Evolutionary conservation across 305 asterid species (phyloP), one percentile per base, ranked within the genome.

Genomic region (Rubia tinctorum): DNA sequence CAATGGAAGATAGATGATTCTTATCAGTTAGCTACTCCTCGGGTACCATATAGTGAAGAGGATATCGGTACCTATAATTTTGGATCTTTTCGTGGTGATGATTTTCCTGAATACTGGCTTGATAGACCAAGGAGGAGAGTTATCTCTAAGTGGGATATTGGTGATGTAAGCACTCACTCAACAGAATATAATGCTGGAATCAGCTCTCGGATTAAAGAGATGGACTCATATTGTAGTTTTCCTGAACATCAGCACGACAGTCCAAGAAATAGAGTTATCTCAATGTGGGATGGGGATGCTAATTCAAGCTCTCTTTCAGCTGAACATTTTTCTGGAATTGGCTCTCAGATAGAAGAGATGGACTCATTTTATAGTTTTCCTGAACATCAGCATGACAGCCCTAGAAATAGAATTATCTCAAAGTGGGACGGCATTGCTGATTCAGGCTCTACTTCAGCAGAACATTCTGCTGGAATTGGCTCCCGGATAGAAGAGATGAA

Each of bases 41-140:
- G 80, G 61, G 73, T 82, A 78, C 67, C 82, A 22, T 75, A 82
- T 76, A 73, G 72, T 76, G 69, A 72, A 75, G 88, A 72, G 75
- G 72, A 80, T 72, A 84, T 82, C 70, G 69, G 69, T 76, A 76
- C 68, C 7, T 37, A 42, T 25, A 34, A 70, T 66, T 73, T 53
- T 34, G 68, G 62, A 49, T 73, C 76, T 59, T 69, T 45, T 59
- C 63, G 68, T 84, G 76, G 60, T 75, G 82, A 79, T 77, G 79
- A 77, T 70, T 63, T 51, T 72, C 83, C 85, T 45, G 78, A 65
- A 73, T 40, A 58, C 73, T 67, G 71, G 47, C 75, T 80, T 63
- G 83, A 82, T 63, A 73, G 75, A 69, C 58, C 80, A 20, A 77
- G 61, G 74, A 85, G 77, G 72, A 80, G 77, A 75, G 78, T 77